A percentile compares a stretch with the other conserved stretches of the same genome.
Conservation (phyloP, 2,329 filamentous ascomycete genomes). For the Calonectria multiphialidica region DNA sequence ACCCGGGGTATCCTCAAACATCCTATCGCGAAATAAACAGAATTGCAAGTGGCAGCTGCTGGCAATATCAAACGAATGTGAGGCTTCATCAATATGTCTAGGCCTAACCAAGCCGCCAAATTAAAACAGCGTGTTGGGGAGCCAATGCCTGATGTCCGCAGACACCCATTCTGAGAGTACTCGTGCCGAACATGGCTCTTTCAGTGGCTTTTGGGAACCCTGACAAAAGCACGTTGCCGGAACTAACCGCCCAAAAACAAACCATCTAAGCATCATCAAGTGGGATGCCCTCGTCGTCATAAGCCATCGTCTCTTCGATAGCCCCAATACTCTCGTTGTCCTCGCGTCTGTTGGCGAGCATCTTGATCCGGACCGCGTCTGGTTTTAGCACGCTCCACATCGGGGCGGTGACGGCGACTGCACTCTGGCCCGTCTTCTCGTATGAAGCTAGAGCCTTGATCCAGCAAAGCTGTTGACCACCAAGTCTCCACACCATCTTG, state of each 20-base stretch:
- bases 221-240: not conserved
- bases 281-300: constrained; percentile 45
- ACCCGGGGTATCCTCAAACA: constrained; percentile 5
- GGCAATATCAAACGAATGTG: not conserved
- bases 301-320: constrained; percentile 43
- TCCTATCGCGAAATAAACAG: not conserved
- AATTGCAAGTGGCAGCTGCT: not conserved
- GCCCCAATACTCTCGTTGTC: constrained; percentile 40
- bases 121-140: not conserved
- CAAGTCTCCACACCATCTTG: constrained; percentile 60
- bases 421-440: constrained; percentile 28
- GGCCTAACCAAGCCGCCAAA: not conserved
- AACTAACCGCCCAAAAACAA: not conserved
- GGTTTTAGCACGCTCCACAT: constrained; percentile 53
- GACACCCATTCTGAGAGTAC: not conserved
- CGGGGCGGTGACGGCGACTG: constrained; percentile 49
- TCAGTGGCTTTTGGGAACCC: not conserved
- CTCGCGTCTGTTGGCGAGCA: constrained; percentile 31
- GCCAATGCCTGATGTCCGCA: not conserved
- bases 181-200: constrained; percentile 1
- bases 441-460: constrained; percentile 56
- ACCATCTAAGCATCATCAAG: constrained; percentile 45
- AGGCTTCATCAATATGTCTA: not conserved
- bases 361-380: constrained; percentile 47
- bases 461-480: constrained; percentile 60